Percentiles rank a stretch among this genome's conserved stretches.
These are phyloP conservation scores for Mycena rebaudengoi DNA, from an alignment of 768 basidiomycete genomes.

Conservation along the genomic window DNA sequence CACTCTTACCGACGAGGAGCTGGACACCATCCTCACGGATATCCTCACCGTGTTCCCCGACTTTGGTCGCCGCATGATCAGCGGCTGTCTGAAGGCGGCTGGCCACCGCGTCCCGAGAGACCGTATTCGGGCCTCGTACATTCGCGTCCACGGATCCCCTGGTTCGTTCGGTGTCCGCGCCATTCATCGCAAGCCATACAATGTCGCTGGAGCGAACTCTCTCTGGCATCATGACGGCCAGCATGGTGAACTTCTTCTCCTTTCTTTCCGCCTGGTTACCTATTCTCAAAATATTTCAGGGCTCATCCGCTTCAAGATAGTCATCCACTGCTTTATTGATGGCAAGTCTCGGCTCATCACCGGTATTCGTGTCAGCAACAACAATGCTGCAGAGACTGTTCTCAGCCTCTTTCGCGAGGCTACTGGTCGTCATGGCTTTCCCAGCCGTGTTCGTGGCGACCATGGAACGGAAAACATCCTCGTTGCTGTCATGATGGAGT, in stretches of 20 bases:
- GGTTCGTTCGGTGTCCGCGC: slow-evolving; percentile 30
- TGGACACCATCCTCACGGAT: slow-evolving; percentile 27
- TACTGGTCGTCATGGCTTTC: slow-evolving; percentile 35
- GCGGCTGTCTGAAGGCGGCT: slow-evolving; percentile 26
- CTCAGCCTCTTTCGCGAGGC: slow-evolving; percentile 40
- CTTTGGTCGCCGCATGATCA: slow-evolving; percentile 35
- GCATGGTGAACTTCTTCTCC: slow-evolving; percentile 36
- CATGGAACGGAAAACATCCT: neutral
- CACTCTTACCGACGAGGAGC: slow-evolving; percentile 30
- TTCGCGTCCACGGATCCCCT: slow-evolving; percentile 30
- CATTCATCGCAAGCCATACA: slow-evolving; percentile 38
- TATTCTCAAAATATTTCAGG: slow-evolving; percentile 4
- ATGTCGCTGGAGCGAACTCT: slow-evolving; percentile 44
- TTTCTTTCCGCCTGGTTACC: neutral
- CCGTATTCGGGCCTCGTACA: slow-evolving; percentile 24
- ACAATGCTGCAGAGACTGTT: slow-evolving; percentile 50
- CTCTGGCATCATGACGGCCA: slow-evolving; percentile 50
- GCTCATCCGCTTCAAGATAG: slow-evolving; percentile 36
- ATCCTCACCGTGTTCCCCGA: slow-evolving; percentile 35
- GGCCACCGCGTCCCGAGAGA: slow-evolving; percentile 29
- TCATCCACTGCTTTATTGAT: slow-evolving; percentile 49
- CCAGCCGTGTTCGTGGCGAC: slow-evolving; percentile 34
- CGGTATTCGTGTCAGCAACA: slow-evolving; percentile 44
- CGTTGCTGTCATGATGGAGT: neutral
- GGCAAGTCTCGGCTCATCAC: slow-evolving; percentile 47